phyloP scores from a whole-genome alignment of 768 basidiomycete species.

The Leccinum obscurum region DNA sequence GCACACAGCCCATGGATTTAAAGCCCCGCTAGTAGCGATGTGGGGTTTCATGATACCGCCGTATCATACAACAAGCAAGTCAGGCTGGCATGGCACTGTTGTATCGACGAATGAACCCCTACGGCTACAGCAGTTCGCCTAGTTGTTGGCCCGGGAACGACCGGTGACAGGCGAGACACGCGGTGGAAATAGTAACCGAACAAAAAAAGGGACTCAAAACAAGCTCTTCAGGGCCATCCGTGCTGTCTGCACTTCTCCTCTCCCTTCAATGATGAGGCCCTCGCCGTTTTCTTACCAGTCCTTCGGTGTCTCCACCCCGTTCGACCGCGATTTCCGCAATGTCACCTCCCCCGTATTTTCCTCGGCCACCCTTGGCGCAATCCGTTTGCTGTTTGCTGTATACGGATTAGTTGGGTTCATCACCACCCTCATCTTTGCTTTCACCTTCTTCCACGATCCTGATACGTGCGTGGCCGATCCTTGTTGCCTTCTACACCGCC shows the following conservation, averaged over 20 bases:
- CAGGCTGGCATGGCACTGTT: background rate
- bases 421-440: constrained; percentile 33
- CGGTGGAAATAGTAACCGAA: constrained; percentile 3
- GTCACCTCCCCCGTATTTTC: constrained; percentile 47
- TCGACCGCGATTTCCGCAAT: constrained; percentile 38
- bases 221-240: background rate
- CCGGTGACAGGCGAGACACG: background rate
- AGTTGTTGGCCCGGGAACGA: background rate
- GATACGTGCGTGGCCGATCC: constrained; percentile 33
- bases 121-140: background rate
- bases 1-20: background rate
- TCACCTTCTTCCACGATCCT: constrained; percentile 32
- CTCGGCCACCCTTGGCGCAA: constrained; percentile 41
- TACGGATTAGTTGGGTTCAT: constrained; percentile 47
- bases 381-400: constrained; percentile 49
- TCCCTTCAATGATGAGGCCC: constrained; percentile 8
- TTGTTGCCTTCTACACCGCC: background rate
- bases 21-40: background rate
- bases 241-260: background rate
- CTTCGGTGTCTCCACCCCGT: constrained; percentile 41
- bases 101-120: background rate
- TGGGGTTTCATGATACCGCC: too few relatives aligned
- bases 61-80: background rate
- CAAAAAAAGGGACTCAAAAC: constrained; percentile 10
- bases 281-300: constrained; percentile 13